Evolutionary conservation across 305 asterid genomes (phyloP).

Genomic region (Fraxinus floribunda): DNA sequence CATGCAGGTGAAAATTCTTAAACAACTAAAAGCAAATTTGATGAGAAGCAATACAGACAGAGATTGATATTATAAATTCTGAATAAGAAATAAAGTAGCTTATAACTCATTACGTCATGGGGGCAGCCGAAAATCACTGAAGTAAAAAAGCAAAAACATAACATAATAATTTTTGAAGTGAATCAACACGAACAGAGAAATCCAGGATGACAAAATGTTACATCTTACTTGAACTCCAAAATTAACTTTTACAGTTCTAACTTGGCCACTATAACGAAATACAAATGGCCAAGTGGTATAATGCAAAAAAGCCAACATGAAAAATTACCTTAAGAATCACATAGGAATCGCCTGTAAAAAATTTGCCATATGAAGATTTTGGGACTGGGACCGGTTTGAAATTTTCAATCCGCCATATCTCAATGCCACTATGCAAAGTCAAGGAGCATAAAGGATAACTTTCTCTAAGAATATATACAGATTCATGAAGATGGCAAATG

Average conservation of each 20-base stretch:
- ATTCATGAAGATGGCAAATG: slow-evolving; percentile 7
- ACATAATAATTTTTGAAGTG: background rate
- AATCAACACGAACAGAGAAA: slow-evolving; percentile 15
- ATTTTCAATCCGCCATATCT: slow-evolving; percentile 83
- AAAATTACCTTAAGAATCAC: slow-evolving; percentile 64
- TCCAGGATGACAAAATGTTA: background rate
- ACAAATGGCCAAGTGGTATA: slow-evolving; percentile 1
- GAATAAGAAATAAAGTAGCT: background rate
- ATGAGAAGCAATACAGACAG: background rate
- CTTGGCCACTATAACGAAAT: slow-evolving; percentile 3
- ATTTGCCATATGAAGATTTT: slow-evolving; percentile 64
- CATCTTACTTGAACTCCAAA: background rate
- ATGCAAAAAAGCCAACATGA: background rate
- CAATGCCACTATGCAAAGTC: slow-evolving; percentile 62
- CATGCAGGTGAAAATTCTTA: background rate
- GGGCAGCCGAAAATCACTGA: slow-evolving; percentile 5
- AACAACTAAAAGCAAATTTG: background rate
- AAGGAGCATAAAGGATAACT: slow-evolving; percentile 35
- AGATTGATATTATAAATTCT: background rate
- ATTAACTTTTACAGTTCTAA: slow-evolving; percentile 11
- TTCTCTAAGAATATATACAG: slow-evolving; percentile 4
- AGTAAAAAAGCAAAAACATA: background rate
- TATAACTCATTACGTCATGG: background rate
- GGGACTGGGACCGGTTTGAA: slow-evolving; percentile 61
- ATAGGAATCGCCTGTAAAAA: slow-evolving; percentile 79